Base-by-base conservation (phyloP, 73 alveolate species). In the Paramecium biaurelia region DNA sequence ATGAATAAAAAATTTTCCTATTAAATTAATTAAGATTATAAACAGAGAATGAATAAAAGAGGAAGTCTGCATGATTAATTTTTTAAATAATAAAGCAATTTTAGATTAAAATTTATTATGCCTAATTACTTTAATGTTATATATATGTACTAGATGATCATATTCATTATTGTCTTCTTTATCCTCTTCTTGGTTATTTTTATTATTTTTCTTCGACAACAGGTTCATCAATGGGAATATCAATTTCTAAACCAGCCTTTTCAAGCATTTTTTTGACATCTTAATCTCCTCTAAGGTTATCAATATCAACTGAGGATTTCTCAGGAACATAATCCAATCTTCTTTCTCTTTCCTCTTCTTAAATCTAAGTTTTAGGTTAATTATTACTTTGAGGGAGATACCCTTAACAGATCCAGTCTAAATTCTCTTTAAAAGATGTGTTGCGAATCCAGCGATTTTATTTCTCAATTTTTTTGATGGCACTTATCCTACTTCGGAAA, bases 321-420 rank as follows among this genome's bases (percentile, higher is more conserved):
- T 89, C 94, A 32, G 94, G 94, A 59, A 90, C 94, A 58, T 30
- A 89, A 74, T 93, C 96, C 42, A 93, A 79, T 70, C 92, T 86
- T 84, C 92, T 93, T 93, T 93, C 96, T 93, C 96, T 93, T 58
- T 93, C 96, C 85, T 93, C 96, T 89, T 92, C 95, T 68, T 92
- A 43, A 58, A 97, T 95, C 95, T 96, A 95, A 93, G 94, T 92
- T 92, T 96, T 96, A 41, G 96, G 98, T 43, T 98, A 98, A 41
- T 98, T 98, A 92, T 88, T 96, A 85, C 99, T 47, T 79, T 97
- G 76, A 97, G 96, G 18, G 99, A 97, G 94, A 98, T 98, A n/a
- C 99, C 99, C 93, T 96, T 98, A 56, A 98, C 99, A 45, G 99
- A 99, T 37, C 99, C 99, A 92, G 96, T 98, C 88, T 96, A 97